These are phyloP conservation scores for Wickerhamiella occidentalis DNA, from an alignment of 805 yeast species.

Conservation along the genomic window DNA sequence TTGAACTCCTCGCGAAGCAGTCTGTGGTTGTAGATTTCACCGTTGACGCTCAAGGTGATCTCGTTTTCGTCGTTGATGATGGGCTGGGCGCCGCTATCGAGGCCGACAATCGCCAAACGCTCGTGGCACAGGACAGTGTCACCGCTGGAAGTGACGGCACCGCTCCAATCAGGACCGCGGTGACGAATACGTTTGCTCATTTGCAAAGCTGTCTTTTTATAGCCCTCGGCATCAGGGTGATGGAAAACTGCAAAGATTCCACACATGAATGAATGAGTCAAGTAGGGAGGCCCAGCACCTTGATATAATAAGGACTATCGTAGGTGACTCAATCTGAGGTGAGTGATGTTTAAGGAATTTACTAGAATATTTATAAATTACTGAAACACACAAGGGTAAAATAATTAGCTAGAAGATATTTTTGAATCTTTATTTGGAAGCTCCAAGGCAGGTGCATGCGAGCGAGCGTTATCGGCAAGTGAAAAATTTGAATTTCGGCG, in stretches of 20 bases:
- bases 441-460: background rate
- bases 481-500: background rate
- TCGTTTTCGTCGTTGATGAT: conserved; percentile 68
- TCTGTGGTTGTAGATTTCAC: conserved; percentile 97
- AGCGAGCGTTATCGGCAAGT: conserved; percentile 1
- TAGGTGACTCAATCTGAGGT: background rate
- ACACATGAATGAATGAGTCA: conserved; percentile 49
- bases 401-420: too few species aligned
- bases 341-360: background rate
- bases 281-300: background rate
- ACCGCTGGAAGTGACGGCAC: conserved; percentile 61
- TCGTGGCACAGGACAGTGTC: conserved; percentile 81
- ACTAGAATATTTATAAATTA: background rate
- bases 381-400: too few species aligned
- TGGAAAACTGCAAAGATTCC: conserved; percentile 92
- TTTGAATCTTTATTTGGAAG: too few species aligned
- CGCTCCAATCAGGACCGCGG: conserved; percentile 99
- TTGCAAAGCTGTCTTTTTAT: conserved; percentile 80
- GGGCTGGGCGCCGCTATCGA: conserved; percentile 98
- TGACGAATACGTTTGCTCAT: conserved; percentile 87
- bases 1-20: conserved; percentile 63
- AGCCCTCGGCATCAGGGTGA: conserved; percentile 65
- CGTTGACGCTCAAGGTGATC: conserved; percentile 77
- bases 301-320: background rate
- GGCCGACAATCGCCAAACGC: conserved; percentile 93